Evolutionary conservation across 2,329 filamentous ascomycete genomes (phyloP), one percentile per base, ranked within the genome.

Genomic region (Aspergillus sp.): DNA sequence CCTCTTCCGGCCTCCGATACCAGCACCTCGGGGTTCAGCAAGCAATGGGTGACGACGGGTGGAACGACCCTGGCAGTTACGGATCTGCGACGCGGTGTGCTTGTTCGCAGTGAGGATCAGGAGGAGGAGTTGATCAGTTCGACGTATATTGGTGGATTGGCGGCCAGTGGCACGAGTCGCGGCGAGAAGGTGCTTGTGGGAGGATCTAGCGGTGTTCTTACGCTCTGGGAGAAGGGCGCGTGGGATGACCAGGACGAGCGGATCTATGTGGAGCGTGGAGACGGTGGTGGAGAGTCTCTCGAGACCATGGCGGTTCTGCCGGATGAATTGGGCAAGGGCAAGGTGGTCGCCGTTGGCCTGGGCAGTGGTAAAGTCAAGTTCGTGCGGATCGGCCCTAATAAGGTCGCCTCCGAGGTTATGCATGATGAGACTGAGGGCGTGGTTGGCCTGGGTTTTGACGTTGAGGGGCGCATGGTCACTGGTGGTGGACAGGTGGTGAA

Each of bases 171-270:
- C 30, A 83, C 84, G 6, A 89, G 87, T 69, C 90, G 91, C 50
- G 91, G 91, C 5, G 84, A 89, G 69, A 90, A 90, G 72, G 83
- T 95, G 3, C 76, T 95, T 2, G 91, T 92, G 0, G 89, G 91
- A 38, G 91, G 91, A 25, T 89, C 87, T 17, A 89, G 86, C 45
- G 95, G 95, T 3, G 87, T 97, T 1, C 75, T 98, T 64, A 97
- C 93, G 4, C 80, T 98, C 6, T 99, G 95, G 93, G 94, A 99
- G 76, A 90, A 89, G 67, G 94, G 94, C 1, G 87, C 91, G 0
- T 98, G 95, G 94, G 93, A 96, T 71, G 94, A 98, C 74, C 92
- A 97, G 74, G 91, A 96, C 68, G 92, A 96, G 78, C 86, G 92
- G 55, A 90, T 97, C 69, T 87, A 90, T 52, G 87, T 97, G 8